Evolutionary conservation across 2,329 filamentous ascomycete species (phyloP).

Genomic region (Colletotrichum spaethianum): DNA sequence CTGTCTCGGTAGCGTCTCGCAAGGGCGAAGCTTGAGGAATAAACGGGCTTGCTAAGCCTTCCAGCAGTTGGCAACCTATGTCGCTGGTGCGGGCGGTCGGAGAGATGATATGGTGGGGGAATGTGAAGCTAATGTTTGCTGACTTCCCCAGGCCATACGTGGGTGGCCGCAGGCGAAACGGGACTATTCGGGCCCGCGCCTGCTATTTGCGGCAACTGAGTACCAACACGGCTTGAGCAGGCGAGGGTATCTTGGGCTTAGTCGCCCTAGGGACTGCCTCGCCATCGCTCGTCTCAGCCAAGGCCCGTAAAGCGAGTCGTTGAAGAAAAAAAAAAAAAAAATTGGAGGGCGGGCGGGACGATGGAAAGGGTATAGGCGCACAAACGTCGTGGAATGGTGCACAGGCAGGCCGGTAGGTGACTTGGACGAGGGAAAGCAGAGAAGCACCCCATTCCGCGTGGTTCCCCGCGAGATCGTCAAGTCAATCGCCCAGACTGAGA

Average conservation of each 20-base stretch:
- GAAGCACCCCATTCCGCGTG: background rate
- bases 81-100: background rate
- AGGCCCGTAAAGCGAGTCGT: background rate
- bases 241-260: background rate
- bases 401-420: too few relatives aligned
- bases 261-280: background rate
- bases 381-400: constrained; percentile 12
- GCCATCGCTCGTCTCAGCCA: background rate
- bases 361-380: background rate
- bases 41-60: constrained; percentile 36
- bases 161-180: background rate
- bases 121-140: background rate
- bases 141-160: background rate
- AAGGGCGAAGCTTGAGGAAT: constrained; percentile 28
- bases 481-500: constrained; percentile 1
- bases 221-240: background rate
- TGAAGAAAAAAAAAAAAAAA: constrained; percentile 20
- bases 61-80: constrained; percentile 16
- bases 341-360: background rate
- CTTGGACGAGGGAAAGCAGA: background rate
- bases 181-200: background rate
- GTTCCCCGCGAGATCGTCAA: constrained; percentile 21
- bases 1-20: constrained; percentile 29
- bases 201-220: constrained; percentile 8
- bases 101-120: background rate